These are phyloP conservation scores for Herpetomonas tarakana DNA, from an alignment of 208 protist species.

Conservation along the genomic window DNA sequence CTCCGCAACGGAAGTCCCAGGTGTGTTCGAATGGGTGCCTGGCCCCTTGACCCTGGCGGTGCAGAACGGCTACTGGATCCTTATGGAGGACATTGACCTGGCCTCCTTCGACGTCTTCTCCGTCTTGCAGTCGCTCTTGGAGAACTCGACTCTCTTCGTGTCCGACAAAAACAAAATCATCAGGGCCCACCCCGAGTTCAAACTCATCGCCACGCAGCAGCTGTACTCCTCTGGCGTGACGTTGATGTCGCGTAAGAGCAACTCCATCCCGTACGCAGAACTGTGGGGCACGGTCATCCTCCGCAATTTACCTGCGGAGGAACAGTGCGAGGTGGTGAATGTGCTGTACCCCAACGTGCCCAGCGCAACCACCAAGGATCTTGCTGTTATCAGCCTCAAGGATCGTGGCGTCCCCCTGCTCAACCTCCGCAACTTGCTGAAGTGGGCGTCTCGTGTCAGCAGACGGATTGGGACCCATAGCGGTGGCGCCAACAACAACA, in stretches of 20 bases:
- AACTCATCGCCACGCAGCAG: slow-evolving; percentile 88
- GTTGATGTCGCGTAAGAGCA: slow-evolving; percentile 52
- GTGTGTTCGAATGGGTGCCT: slow-evolving; percentile 98
- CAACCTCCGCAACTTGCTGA: slow-evolving; percentile 87
- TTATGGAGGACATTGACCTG: slow-evolving; percentile 99
- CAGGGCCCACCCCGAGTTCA: slow-evolving; percentile 76
- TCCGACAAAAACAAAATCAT: slow-evolving; percentile 94
- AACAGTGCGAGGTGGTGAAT: slow-evolving; percentile 58
- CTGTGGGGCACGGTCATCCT: slow-evolving; percentile 80
- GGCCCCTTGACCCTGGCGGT: slow-evolving; percentile 97
- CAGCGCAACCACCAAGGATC: slow-evolving; percentile 26
- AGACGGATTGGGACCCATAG: slow-evolving; percentile 25
- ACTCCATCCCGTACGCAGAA: slow-evolving; percentile 70
- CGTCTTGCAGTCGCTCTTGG: slow-evolving; percentile 96
- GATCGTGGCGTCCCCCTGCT: slow-evolving; percentile 28
- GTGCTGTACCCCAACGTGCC: slow-evolving; percentile 49
- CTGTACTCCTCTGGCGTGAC: slow-evolving; percentile 50
- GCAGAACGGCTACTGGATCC: slow-evolving; percentile 95
- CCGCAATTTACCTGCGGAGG: slow-evolving; percentile 53
- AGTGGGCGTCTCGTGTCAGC: slow-evolving; percentile 90
- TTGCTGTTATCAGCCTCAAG: slow-evolving; percentile 32
- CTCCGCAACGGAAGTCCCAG: slow-evolving; percentile 96
- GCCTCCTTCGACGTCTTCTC: slow-evolving; percentile 98
- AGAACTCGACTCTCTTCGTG: slow-evolving; percentile 94
- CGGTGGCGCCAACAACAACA: slow-evolving; percentile 16